A percentile compares a stretch with the other conserved stretches of the same genome.
phyloP scores from a whole-genome alignment of 1,284 basidiomycete species.

The Vanrija sp. region DNA sequence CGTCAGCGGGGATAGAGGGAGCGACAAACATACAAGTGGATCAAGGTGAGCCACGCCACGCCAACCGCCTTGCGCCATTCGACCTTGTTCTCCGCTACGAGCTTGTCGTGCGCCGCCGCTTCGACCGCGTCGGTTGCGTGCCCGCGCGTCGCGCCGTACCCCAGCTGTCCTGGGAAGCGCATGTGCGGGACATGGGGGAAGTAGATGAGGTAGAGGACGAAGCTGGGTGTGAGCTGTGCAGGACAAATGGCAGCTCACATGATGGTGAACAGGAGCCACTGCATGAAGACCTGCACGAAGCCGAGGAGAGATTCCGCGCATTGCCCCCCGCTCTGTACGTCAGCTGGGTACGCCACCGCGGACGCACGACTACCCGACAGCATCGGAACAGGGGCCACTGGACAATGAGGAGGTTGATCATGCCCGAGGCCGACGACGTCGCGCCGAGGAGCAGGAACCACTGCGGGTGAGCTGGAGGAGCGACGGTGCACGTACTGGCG shows the following conservation, averaged over 20 bases:
- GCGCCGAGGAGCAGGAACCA: constrained; percentile 92
- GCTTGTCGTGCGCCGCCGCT: not conserved
- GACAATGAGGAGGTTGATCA: constrained; percentile 84
- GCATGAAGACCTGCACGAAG: constrained; percentile 72
- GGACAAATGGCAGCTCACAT: constrained; percentile 58
- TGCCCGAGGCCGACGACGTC: constrained; percentile 71
- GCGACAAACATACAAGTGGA: constrained; percentile 64
- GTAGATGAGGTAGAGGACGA: constrained; percentile 87
- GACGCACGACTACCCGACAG: constrained; percentile 68
- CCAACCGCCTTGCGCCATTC: constrained; percentile 73
- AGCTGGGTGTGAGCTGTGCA: constrained; percentile 51
- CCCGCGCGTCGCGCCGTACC: constrained; percentile 51
- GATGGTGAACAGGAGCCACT: constrained; percentile 80
- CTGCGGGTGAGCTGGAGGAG: constrained; percentile 16
- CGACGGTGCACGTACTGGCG: constrained; percentile 53
- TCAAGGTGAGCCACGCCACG: constrained; percentile 65
- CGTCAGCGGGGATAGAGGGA: constrained; percentile 15
- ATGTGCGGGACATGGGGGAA: constrained; percentile 59
- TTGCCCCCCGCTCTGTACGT: constrained; percentile 58
- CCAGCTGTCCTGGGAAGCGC: constrained; percentile 45
- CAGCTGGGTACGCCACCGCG: constrained; percentile 1
- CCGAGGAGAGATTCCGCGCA: constrained; percentile 83
- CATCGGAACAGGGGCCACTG: constrained; percentile 84
- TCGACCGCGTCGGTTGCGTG: constrained; percentile 1
- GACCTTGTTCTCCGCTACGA: constrained; percentile 46